Evolutionary conservation across 495 filamentous ascomycete species (phyloP), one percentile per base, ranked within the genome.

Genomic region (Filosporella fistucella): DNA sequence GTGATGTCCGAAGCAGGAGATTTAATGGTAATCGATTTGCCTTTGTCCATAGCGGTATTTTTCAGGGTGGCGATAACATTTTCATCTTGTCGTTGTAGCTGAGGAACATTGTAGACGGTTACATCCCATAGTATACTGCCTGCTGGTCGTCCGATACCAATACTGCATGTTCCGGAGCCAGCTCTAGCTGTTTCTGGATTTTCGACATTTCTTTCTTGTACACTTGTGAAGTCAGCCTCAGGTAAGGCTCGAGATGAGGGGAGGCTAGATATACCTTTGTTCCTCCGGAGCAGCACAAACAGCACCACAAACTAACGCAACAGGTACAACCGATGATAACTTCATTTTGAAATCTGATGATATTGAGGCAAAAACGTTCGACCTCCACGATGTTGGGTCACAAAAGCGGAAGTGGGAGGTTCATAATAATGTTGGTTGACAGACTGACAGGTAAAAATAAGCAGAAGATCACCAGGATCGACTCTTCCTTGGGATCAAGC

Each of bases 1-100:
- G 34, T 51, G n/a, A 51, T 36, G 0, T 40, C 13, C n/a, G 30
- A 26, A 18, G 41, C 23, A 12, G n/a, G 83, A 50, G 85, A 88
- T 41, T 85, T 82, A 57, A 85, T 86, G 57, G 84, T 88, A 66
- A 89, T 87, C 43, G 83, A 86, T 72, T 89, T 85, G 55, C 89
- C 85, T 74, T 89, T 89, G 76, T 81, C 81, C 63, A 86, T 89
- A 36, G 82, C 78, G 71, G 88, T 87, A 71, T 88, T 85, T 68
- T 84, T 85, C 63, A 84, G 83, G 61, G 81, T 76, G 43, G 87
- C 85, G 70, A 88, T 84, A 47, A 89, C 82, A 51, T 89, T 88
- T 42, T 81, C 85, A 64, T 89, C 84, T 40, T 51, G 49, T 4
- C 49, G 49, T 14, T 38, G 13, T 12, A 42, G n/a, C 14, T 37